phyloP scores from a whole-genome alignment of 331 rosid genomes.

The Acacia pycnantha region DNA sequence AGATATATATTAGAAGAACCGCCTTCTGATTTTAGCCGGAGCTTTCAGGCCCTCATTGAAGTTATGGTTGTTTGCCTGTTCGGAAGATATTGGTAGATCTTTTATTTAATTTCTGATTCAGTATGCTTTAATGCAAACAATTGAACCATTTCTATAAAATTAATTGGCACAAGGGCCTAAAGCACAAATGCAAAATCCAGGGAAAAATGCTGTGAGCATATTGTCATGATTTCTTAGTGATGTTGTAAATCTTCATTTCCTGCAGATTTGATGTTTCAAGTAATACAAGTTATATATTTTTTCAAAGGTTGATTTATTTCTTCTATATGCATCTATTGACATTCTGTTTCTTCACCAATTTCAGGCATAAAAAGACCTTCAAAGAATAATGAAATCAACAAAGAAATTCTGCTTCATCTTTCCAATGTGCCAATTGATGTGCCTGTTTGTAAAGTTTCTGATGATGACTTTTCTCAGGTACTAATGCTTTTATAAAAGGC shows the following conservation, averaged over 20 bases:
- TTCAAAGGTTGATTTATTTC: conserved; percentile 6
- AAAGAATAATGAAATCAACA: conserved; percentile 32
- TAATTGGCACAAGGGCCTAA: background rate
- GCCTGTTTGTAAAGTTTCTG: conserved; percentile 63
- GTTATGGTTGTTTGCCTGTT: background rate
- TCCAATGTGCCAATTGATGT: conserved; percentile 45
- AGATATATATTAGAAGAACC: conserved; percentile 16
- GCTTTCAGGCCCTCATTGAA: background rate
- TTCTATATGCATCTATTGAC: conserved; percentile 20
- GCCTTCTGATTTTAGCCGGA: background rate
- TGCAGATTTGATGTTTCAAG: conserved; percentile 5
- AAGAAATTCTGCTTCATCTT: conserved; percentile 55
- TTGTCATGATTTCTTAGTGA: conserved; percentile 8
- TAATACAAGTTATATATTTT: background rate
- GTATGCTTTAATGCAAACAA: conserved; percentile 5
- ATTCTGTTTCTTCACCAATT: conserved; percentile 24
- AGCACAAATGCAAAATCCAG: conserved; percentile 4
- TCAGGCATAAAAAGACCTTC: conserved; percentile 52
- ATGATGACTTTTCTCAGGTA: conserved; percentile 78
- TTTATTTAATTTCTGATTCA: background rate
- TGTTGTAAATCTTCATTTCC: conserved; percentile 13
- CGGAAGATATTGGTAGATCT: conserved; percentile 17
- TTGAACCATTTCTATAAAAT: background rate
- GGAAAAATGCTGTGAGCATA: conserved; percentile 5
- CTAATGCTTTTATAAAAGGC: conserved; percentile 18